Evolutionary conservation across 2,329 filamentous ascomycete genomes (phyloP).

Genomic region (Fusarium staphyleae): DNA sequence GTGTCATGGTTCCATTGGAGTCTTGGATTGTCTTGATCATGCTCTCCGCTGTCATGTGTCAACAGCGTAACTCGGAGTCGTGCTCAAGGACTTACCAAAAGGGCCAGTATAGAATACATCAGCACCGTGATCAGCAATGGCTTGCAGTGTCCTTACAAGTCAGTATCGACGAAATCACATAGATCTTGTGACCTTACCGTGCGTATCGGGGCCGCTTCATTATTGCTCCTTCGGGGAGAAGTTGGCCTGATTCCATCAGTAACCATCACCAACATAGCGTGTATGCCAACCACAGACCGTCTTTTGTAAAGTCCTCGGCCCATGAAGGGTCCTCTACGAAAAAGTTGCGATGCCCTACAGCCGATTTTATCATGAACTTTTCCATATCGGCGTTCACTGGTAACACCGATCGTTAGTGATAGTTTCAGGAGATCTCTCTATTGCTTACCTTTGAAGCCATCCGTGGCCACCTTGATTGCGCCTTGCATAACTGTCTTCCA

Average conservation of each 20-base stretch:
- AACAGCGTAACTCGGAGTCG: background rate
- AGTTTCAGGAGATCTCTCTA: no score
- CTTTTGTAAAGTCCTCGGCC: conserved; percentile 87
- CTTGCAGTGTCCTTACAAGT: conserved; percentile 67
- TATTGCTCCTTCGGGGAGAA: conserved; percentile 74
- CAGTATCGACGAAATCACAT: background rate
- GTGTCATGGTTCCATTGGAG: conserved; percentile 83
- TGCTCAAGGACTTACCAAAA: conserved; percentile 54
- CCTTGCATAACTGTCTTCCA: conserved; percentile 78
- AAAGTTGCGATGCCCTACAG: conserved; percentile 60
- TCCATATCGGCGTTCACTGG: conserved; percentile 75
- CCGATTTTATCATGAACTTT: conserved; percentile 70
- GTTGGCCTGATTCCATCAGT: conserved; percentile 55
- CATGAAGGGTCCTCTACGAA: conserved; percentile 77
- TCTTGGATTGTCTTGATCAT: conserved; percentile 74
- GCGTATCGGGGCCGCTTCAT: conserved; percentile 86
- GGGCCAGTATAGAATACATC: conserved; percentile 77
- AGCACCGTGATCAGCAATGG: conserved; percentile 75
- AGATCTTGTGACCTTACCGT: conserved; percentile 43
- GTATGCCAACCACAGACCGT: conserved; percentile 56
- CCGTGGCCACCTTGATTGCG: conserved; percentile 73
- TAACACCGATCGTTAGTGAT: conserved; percentile 29
- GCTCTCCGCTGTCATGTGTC: conserved; percentile 64
- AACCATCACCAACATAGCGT: background rate
- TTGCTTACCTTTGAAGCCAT: conserved; percentile 67